Conservation (phyloP, 345 rosid genomes). For the Aquilaria malaccensis region DNA sequence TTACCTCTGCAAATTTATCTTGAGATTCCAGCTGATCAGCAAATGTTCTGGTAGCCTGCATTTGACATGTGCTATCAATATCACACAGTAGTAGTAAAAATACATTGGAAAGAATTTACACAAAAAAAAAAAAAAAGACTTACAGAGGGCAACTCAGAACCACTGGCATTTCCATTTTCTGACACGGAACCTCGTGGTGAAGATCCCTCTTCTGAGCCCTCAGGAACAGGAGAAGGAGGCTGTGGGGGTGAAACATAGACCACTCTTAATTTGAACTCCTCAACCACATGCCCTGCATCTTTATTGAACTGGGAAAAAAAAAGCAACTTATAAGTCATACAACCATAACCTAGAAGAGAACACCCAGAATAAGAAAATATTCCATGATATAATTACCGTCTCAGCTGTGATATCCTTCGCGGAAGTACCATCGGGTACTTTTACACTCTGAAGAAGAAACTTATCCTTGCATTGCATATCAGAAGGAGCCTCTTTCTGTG, state of each 20-base stretch:
- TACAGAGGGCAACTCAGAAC: constrained; percentile 43
- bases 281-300: constrained; percentile 64
- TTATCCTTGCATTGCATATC: constrained; percentile 85
- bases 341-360: constrained; percentile 3
- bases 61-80: constrained; percentile 13
- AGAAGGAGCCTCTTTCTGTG: constrained; percentile 65
- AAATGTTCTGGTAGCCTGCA: constrained; percentile 38
- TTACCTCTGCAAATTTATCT: constrained; percentile 55
- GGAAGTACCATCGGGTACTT: constrained; percentile 33
- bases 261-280: constrained; percentile 74
- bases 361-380: background rate
- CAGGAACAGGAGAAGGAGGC: constrained; percentile 73
- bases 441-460: constrained; percentile 77
- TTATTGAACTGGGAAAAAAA: constrained; percentile 49
- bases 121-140: constrained; percentile 14
- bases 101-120: too few relatives aligned
- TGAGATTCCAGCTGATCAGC: constrained; percentile 35
- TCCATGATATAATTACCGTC: constrained; percentile 34
- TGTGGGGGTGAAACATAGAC: constrained; percentile 65
- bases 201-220: constrained; percentile 75
- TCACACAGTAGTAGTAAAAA: background rate
- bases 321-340: constrained; percentile 9
- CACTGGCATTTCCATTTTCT: constrained; percentile 45
- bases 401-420: constrained; percentile 63
- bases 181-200: constrained; percentile 65